Base-by-base conservation (phyloP, 371 early-diverging fungal species). In the Mucor lusitanicus region DNA sequence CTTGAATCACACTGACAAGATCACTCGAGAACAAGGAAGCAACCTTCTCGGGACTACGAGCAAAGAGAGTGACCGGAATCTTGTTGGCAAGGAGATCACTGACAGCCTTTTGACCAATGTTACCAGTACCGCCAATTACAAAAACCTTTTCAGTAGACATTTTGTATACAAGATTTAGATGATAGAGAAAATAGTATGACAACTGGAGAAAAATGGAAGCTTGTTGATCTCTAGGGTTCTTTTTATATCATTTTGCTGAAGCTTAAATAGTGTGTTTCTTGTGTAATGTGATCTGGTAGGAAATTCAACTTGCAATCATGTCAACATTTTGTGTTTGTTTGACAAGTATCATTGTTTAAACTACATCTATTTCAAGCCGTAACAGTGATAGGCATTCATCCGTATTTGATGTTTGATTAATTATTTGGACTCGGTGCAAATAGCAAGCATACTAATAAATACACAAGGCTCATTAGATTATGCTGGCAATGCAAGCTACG, bases 121-220 rank as follows among this genome's bases (percentile, higher is more conserved):
- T 68, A 32, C 78, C 80, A 17, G 80, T 75, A 19, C 68, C 77
- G 5, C 80, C 77, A 27, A 80, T 21, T 25, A 80, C 48, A 48
- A 67, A 77, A 3, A 77, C 58, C 2, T 63, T 57, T 32, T 74
- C 70, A 33, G 59, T 4, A 33, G 23, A 19, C 61, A 61, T 61
- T 32, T 32, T 60, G 4, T 30, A 32, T 27, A 28, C 1, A 55
- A 55, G 32, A 6, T 13, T 12, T n/a, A 46, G 48, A 46, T 21
- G 21, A 46, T 21, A 44, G 23, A 23, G 12, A 42, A 15, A 17
- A 42, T 42, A 42, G 8, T 21, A 4, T 50, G 21, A 46, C 8
- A 46, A 17, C 17, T 50, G 50, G 13, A 23, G 50, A 50, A 44
- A 3, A 19, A 19, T n/a, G n/a, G 7, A n/a, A 8, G 44, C 19